These are phyloP conservation scores for Scorias spongiosa DNA, from an alignment of 2,329 filamentous ascomycete species.

Conservation along the genomic window DNA sequence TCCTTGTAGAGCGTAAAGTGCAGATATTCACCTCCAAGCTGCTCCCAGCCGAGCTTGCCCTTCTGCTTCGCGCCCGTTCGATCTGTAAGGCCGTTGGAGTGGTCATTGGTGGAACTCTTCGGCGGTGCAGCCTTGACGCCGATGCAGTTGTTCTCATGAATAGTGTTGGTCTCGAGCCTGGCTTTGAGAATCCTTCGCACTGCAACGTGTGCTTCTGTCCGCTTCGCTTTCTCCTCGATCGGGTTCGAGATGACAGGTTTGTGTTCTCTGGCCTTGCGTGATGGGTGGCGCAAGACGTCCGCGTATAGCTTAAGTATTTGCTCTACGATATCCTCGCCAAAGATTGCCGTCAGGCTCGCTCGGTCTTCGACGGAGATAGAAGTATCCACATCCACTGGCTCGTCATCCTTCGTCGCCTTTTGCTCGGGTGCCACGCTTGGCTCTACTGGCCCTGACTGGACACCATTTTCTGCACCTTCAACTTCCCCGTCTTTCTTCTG, in stretches of 20 bases:
- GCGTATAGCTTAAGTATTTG: constrained; percentile 41
- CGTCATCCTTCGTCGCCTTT: not conserved
- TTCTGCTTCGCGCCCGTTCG: constrained; percentile 12
- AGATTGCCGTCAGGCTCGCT: constrained; percentile 26
- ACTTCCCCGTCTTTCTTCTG: not conserved
- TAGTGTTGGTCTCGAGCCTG: constrained; percentile 61
- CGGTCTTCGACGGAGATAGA: constrained; percentile 21
- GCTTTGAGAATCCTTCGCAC: constrained; percentile 69
- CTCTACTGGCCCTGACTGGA: not conserved
- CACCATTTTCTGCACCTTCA: constrained; percentile 1
- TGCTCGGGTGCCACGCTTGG: not conserved
- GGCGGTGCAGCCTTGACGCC: constrained; percentile 35
- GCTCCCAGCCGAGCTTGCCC: constrained; percentile 43
- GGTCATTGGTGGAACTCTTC: constrained; percentile 11
- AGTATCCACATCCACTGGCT: not conserved
- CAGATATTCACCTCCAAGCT: constrained; percentile 62
- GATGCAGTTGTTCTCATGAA: constrained; percentile 57
- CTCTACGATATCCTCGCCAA: constrained; percentile 35
- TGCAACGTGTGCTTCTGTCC: constrained; percentile 47
- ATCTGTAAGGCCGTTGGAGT: constrained; percentile 1
- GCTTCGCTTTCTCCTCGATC: constrained; percentile 44
- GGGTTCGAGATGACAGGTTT: constrained; percentile 36
- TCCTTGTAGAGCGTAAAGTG: constrained; percentile 93
- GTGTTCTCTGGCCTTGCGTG: constrained; percentile 41
- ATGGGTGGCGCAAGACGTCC: constrained; percentile 37